Evolutionary conservation across 2,329 filamentous ascomycete species (phyloP).

Genomic region (Colletotrichum sublineola): DNA sequence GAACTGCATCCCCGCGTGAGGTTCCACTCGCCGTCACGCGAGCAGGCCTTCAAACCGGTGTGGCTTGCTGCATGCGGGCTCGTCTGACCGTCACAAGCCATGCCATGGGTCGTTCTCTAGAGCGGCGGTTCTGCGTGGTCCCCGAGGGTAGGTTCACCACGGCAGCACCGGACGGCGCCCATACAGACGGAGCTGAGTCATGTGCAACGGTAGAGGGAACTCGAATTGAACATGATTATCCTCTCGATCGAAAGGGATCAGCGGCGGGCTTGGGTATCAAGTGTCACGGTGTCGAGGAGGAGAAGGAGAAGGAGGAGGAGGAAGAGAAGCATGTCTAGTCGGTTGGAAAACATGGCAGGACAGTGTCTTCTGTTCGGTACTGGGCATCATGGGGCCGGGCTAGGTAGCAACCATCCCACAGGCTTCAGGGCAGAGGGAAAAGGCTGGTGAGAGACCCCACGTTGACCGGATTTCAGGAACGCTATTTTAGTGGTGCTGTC

Average conservation of each 20-base stretch:
- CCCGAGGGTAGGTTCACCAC: neutral
- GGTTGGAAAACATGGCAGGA: neutral
- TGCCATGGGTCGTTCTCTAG: neutral
- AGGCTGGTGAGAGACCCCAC: neutral
- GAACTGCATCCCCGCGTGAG: neutral
- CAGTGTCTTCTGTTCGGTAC: neutral
- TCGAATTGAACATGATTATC: too few species aligned
- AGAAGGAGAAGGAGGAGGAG: too few species aligned
- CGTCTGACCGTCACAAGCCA: neutral
- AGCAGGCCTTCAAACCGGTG: neutral
- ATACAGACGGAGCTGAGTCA: conserved; percentile 26
- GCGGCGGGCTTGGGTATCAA: neutral
- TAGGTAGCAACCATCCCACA: neutral
- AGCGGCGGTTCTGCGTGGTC: neutral
- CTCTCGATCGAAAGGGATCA: neutral
- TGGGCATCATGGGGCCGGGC: neutral
- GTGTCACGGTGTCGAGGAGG: neutral
- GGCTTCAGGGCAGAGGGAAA: neutral
- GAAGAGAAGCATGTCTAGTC: neutral
- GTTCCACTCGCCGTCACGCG: neutral
- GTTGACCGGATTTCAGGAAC: conserved; percentile 29
- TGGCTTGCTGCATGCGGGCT: neutral
- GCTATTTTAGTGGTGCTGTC: conserved; percentile 12
- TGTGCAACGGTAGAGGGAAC: conserved; percentile 2
- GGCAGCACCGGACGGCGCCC: conserved; percentile 7